These are phyloP conservation scores for Pythium periplocum DNA, from an alignment of 352 stramenopile species.

Conservation along the genomic window DNA sequence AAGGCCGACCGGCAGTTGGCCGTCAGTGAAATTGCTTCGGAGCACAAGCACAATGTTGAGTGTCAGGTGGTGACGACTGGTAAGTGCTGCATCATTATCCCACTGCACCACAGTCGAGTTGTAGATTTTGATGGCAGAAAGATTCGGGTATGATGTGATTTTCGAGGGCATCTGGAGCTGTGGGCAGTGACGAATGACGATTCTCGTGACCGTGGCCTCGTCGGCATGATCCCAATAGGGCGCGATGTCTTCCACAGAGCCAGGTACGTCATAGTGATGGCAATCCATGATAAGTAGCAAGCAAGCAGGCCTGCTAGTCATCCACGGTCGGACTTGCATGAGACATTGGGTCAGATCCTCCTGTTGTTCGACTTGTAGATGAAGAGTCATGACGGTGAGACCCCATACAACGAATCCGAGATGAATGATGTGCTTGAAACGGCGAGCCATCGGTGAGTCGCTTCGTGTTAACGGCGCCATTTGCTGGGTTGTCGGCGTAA, in stretches of 20 bases:
- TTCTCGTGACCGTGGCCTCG: not conserved
- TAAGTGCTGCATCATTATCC: constrained; percentile 1
- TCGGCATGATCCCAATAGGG: not conserved
- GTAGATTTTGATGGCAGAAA: constrained; percentile 15
- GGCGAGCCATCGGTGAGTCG: not conserved
- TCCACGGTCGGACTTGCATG: too few relatives aligned
- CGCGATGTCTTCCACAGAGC: not conserved
- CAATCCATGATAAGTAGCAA: not conserved
- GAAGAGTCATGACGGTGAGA: not conserved
- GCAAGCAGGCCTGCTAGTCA: too few relatives aligned
- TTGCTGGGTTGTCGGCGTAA: not conserved
- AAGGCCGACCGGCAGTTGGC: constrained; percentile 9
- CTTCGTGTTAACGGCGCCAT: not conserved
- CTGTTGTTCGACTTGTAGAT: constrained; percentile 4
- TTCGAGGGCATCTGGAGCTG: constrained; percentile 4
- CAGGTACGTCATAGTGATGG: not conserved
- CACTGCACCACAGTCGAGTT: constrained; percentile 9
- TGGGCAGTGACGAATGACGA: constrained; percentile 11
- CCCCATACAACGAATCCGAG: not conserved
- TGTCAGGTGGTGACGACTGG: not conserved
- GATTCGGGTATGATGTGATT: constrained; percentile 2
- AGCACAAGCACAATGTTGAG: constrained; percentile 9
- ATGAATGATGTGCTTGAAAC: not conserved
- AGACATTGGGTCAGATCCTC: not conserved
- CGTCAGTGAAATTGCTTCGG: constrained; percentile 3